Evolutionary conservation across 176 grass and related monocot genomes (phyloP).

Genomic region (Ensete glaucum): DNA sequence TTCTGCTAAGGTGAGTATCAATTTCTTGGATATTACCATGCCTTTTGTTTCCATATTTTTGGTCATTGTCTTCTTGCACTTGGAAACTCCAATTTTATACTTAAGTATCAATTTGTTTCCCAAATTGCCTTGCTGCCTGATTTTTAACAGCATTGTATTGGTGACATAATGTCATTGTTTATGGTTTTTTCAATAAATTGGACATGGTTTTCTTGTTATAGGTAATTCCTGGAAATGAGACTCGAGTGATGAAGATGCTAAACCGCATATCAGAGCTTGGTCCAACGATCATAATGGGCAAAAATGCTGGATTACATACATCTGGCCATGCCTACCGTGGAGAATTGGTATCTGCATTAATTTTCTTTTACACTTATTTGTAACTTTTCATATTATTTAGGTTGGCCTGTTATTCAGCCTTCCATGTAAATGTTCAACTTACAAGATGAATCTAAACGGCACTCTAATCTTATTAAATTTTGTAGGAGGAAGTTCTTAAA

Average conservation of each 20-base stretch:
- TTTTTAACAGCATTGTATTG: background rate
- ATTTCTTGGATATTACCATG: background rate
- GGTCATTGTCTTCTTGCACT: background rate
- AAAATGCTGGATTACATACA: constrained; percentile 85
- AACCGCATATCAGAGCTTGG: constrained; percentile 86
- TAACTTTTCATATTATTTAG: background rate
- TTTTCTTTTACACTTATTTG: background rate
- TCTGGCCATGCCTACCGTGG: constrained; percentile 87
- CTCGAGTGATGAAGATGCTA: constrained; percentile 97
- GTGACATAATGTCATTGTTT: background rate
- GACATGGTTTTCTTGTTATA: constrained; percentile 4
- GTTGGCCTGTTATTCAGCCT: too few species aligned
- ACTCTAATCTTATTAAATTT: constrained; percentile 24
- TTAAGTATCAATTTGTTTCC: background rate
- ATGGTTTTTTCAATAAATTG: background rate
- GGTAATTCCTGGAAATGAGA: constrained; percentile 99
- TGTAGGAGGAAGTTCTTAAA: constrained; percentile 90
- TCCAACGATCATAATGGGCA: constrained; percentile 90
- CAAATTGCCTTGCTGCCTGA: background rate
- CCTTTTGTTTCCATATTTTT: background rate
- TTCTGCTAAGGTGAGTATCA: constrained; percentile 75
- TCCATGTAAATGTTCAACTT: background rate
- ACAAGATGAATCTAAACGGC: background rate
- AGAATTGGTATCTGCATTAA: constrained; percentile 56
- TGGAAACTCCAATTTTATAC: background rate